These are phyloP conservation scores for Infundibulicybe gibba DNA, from an alignment of 768 basidiomycete genomes.

Conservation along the genomic window DNA sequence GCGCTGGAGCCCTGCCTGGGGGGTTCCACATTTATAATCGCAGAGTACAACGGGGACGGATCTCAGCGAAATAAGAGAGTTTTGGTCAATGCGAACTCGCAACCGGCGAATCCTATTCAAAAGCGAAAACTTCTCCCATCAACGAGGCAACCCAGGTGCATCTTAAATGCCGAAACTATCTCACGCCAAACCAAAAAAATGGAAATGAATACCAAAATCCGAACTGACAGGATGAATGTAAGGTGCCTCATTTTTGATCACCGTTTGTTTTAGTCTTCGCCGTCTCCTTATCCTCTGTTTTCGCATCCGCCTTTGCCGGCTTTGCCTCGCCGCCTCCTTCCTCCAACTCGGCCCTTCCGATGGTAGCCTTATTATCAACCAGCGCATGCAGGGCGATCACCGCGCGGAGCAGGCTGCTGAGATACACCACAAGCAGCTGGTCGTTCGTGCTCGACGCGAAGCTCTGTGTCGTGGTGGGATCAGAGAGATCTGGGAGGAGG, in stretches of 20 bases:
- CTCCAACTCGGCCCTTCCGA: constrained; percentile 76
- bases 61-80: no score
- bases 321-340: constrained; percentile 51
- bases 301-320: constrained; percentile 30
- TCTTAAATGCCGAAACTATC: no score
- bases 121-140: no score
- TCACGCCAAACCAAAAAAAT: not conserved
- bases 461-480: constrained; percentile 58
- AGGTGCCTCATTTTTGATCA: constrained; percentile 18
- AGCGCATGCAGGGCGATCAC: constrained; percentile 90
- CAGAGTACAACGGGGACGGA: no score
- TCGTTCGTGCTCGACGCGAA: constrained; percentile 93
- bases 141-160: no score
- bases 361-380: constrained; percentile 85
- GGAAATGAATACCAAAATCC: not conserved
- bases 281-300: constrained; percentile 20
- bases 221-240: constrained; percentile 1
- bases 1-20: no score
- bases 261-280: constrained; percentile 12
- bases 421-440: constrained; percentile 87
- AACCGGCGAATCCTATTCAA: no score
- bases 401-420: constrained; percentile 84
- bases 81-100: no score
- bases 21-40: no score
- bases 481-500: constrained; percentile 83